Conservation (phyloP, 345 rosid genomes). For the Lepidium didymum region DNA sequence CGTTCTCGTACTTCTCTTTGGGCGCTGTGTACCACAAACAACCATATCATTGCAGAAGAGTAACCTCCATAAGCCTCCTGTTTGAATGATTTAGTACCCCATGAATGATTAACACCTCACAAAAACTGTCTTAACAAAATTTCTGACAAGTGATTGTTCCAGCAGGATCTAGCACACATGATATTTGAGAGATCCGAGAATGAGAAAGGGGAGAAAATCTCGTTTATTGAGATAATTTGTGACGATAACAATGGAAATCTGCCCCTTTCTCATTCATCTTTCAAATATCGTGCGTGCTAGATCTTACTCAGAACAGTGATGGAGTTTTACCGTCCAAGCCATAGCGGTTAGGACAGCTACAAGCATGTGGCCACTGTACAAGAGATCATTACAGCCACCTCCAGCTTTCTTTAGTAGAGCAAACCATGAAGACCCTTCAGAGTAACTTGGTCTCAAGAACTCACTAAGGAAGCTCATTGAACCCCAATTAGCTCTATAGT, state of each 20-base stretch:
- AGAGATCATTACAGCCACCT: constrained; percentile 96
- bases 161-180: too few species aligned
- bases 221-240: too few species aligned
- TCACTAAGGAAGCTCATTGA: constrained; percentile 70
- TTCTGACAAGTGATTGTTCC: background rate
- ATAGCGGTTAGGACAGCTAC: constrained; percentile 91
- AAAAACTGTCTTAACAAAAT: background rate
- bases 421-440: constrained; percentile 72
- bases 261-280: too few species aligned
- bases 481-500: constrained; percentile 80
- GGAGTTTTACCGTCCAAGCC: constrained; percentile 83
- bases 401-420: constrained; percentile 76
- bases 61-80: constrained; percentile 95
- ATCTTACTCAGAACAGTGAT: too few species aligned
- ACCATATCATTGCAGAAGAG: constrained; percentile 77
- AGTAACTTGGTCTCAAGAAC: constrained; percentile 68
- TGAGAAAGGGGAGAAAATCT: too few species aligned
- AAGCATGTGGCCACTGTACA: constrained; percentile 96
- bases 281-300: too few species aligned
- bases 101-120: background rate
- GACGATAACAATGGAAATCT: too few species aligned
- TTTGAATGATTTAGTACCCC: constrained; percentile 4
- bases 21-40: constrained; percentile 72
- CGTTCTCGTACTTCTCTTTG: constrained; percentile 88
- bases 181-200: too few species aligned